phyloP scores from a whole-genome alignment of 208 protist species.

The Zelonia costaricensis region DNA sequence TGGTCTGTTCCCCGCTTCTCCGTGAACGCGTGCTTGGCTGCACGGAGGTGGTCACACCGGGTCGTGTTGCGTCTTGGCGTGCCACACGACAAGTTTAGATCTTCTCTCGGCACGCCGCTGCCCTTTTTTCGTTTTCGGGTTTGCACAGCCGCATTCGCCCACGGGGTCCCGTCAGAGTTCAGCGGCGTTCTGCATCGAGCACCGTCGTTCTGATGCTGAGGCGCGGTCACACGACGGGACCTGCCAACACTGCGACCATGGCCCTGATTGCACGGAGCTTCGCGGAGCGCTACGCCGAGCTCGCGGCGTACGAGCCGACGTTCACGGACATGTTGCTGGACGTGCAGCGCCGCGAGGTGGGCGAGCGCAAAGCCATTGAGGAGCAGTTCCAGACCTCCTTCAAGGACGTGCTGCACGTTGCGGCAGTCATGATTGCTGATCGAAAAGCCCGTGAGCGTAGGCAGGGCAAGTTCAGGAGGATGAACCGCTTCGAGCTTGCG shows the following conservation, averaged over 20 bases:
- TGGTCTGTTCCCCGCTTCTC: too few species aligned
- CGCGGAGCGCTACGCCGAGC: constrained; percentile 62
- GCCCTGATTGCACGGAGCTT: constrained; percentile 53
- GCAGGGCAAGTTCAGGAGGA: constrained; percentile 21
- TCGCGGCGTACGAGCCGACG: constrained; percentile 40
- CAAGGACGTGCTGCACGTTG: constrained; percentile 60
- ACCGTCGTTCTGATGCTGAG: too few species aligned
- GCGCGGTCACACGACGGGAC: not conserved
- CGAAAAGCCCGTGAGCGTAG: constrained; percentile 45
- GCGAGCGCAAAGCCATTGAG: constrained; percentile 50
- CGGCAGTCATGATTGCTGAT: constrained; percentile 63
- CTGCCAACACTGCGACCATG: constrained; percentile 19
- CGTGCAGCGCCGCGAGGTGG: constrained; percentile 59
- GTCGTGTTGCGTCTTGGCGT: too few species aligned
- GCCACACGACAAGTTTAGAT: too few species aligned
- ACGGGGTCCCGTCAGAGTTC: too few species aligned
- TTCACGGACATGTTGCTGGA: constrained; percentile 47
- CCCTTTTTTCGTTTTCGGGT: too few species aligned
- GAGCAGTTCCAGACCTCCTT: constrained; percentile 36
- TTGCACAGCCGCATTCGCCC: too few species aligned
- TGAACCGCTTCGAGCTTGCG: constrained; percentile 29
- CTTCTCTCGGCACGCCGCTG: too few species aligned
- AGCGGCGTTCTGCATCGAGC: too few species aligned
- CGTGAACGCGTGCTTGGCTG: too few species aligned
- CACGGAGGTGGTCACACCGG: too few species aligned